These are phyloP conservation scores for Sporothrix curviconia DNA, from an alignment of 2,329 filamentous ascomycete genomes.

Conservation along the genomic window DNA sequence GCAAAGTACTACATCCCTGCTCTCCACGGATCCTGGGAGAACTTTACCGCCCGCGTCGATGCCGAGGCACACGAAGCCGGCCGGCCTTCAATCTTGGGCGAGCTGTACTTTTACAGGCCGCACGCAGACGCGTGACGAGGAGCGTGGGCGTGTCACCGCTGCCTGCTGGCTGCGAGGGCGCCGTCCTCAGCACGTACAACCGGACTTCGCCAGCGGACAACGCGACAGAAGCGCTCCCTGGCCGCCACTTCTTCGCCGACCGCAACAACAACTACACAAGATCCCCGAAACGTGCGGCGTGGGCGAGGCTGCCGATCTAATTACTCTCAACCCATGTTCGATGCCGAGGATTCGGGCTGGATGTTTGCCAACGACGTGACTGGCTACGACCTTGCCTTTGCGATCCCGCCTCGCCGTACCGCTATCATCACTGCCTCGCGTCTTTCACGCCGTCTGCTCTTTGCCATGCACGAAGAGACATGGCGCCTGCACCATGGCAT, in stretches of 20 bases:
- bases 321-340: slow-evolving; percentile 71
- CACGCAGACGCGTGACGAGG: slow-evolving; percentile 42
- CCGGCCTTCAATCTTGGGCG: slow-evolving; percentile 61
- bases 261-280: slow-evolving; percentile 19
- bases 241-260: slow-evolving; percentile 17
- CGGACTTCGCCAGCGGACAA: slow-evolving; percentile 12
- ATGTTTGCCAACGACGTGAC: slow-evolving; percentile 64
- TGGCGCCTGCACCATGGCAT: slow-evolving; percentile 60
- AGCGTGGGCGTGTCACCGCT: slow-evolving; percentile 47
- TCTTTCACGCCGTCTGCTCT: slow-evolving; percentile 58
- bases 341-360: slow-evolving; percentile 65
- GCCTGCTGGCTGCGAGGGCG: slow-evolving; percentile 46
- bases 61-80: slow-evolving; percentile 50
- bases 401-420: slow-evolving; percentile 58
- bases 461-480: slow-evolving; percentile 70
- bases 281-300: slow-evolving; percentile 52
- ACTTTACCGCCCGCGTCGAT: slow-evolving; percentile 61
- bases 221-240: neutral
- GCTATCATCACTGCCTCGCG: slow-evolving; percentile 67
- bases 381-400: slow-evolving; percentile 51
- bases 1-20: slow-evolving; percentile 70
- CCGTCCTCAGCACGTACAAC: slow-evolving; percentile 28
- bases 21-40: slow-evolving; percentile 63
- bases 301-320: slow-evolving; percentile 66
- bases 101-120: slow-evolving; percentile 47